A percentile compares a stretch with the other conserved stretches of the same genome.
Evolutionary conservation across 2,329 filamentous ascomycete genomes (phyloP).

Genomic region (Myriosclerotinia duriaeana): DNA sequence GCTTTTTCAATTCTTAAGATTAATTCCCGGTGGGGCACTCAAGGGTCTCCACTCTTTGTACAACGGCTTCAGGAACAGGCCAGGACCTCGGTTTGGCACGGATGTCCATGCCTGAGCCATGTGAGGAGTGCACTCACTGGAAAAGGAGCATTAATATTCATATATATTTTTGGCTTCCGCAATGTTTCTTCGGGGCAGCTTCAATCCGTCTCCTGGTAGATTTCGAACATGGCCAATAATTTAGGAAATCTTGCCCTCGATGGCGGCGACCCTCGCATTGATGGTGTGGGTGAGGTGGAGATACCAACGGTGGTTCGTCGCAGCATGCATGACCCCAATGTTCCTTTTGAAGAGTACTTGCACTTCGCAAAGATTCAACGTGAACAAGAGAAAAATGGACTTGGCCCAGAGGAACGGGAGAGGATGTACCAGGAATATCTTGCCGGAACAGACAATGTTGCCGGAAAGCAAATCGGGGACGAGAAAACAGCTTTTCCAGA

Average conservation of each 20-base stretch:
- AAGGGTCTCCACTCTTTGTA: not conserved
- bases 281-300: constrained; percentile 11
- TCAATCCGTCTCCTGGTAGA: not conserved
- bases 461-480: constrained; percentile 18
- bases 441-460: constrained; percentile 5
- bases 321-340: constrained; percentile 35
- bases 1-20: not conserved
- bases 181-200: not conserved
- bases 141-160: not conserved
- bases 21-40: not conserved
- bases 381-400: constrained; percentile 32
- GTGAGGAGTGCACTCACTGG: not conserved
- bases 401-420: constrained; percentile 28
- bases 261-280: constrained; percentile 23
- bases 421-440: constrained; percentile 29
- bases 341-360: constrained; percentile 41
- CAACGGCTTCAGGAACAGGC: not conserved
- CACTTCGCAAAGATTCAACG: constrained; percentile 40
- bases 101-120: not conserved
- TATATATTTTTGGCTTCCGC: constrained; percentile 9
- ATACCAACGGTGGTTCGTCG: constrained; percentile 15
- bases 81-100: constrained; percentile 2
- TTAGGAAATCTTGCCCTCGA: constrained; percentile 20
- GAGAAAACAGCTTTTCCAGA: constrained; percentile 17
- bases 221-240: constrained; percentile 20